Percentiles rank a stretch among this genome's conserved stretches.
These are phyloP conservation scores for Noccaea caerulescens DNA, from an alignment of 345 rosid species.

Conservation along the genomic window DNA sequence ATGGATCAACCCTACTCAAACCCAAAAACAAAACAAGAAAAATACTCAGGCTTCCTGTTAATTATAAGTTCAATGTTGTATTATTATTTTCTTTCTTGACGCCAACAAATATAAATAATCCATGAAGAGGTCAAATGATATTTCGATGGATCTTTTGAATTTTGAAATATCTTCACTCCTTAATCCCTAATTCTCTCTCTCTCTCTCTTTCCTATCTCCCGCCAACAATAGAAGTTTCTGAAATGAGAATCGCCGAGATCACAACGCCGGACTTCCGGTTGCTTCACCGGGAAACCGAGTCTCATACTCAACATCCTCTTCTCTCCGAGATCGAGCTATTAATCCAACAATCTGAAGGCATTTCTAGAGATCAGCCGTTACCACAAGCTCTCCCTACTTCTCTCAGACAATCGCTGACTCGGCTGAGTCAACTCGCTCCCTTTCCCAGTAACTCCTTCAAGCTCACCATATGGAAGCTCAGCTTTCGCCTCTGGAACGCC, in stretches of 20 bases:
- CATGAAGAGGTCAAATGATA: neutral
- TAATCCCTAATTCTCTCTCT: conserved; percentile 25
- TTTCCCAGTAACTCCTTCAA: conserved; percentile 63
- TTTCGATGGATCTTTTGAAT: conserved; percentile 13
- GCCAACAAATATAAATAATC: neutral
- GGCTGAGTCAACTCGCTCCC: conserved; percentile 61
- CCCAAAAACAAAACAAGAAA: conserved; percentile 24
- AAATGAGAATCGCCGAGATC: conserved; percentile 87
- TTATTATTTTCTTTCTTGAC: conserved; percentile 13
- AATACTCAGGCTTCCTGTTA: conserved; percentile 41
- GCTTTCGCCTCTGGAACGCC: conserved; percentile 95
- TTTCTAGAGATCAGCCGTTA: conserved; percentile 43
- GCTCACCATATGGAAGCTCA: conserved; percentile 84
- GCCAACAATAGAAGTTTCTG: conserved; percentile 32
- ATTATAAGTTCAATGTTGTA: conserved; percentile 56
- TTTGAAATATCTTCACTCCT: conserved; percentile 28
- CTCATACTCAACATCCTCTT: conserved; percentile 43
- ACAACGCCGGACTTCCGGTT: conserved; percentile 63
- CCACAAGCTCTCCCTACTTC: conserved; percentile 57
- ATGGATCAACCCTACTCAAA: conserved; percentile 47
- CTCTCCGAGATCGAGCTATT: conserved; percentile 70
- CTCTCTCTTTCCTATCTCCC: conserved; percentile 33
- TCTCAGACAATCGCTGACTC: conserved; percentile 59
- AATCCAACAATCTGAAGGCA: conserved; percentile 63
- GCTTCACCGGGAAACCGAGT: conserved; percentile 28